These are phyloP conservation scores for Apiotrichum domesticum DNA, from an alignment of 1,284 basidiomycete genomes.

Conservation along the genomic window DNA sequence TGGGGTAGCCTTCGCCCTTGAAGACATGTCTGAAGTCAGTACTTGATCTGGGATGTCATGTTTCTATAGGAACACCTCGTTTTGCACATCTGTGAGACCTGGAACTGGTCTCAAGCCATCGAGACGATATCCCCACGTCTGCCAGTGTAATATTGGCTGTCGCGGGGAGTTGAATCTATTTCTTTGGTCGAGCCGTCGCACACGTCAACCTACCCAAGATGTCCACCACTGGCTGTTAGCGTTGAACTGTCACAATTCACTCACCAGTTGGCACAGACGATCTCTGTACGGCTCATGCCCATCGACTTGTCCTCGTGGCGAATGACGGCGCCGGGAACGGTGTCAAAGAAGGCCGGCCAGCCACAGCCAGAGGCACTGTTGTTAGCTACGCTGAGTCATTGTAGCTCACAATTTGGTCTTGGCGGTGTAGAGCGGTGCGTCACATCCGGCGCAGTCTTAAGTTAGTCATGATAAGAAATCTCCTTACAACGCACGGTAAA, in stretches of 20 bases:
- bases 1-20: slow-evolving; percentile 65
- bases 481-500: slow-evolving; percentile 53
- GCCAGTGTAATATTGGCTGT: too few species aligned
- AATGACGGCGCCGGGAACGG: slow-evolving; percentile 82
- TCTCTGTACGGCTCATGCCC: slow-evolving; percentile 48
- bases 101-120: too few species aligned
- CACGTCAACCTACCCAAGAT: slow-evolving; percentile 56
- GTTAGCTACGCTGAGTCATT: slow-evolving; percentile 4
- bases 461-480: background rate
- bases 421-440: slow-evolving; percentile 66
- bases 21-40: slow-evolving; percentile 61
- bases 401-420: slow-evolving; percentile 67
- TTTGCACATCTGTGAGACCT: too few species aligned
- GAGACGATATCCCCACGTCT: too few species aligned
- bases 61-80: too few species aligned
- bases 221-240: slow-evolving; percentile 63
- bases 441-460: slow-evolving; percentile 46
- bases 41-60: too few species aligned
- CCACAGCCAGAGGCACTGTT: slow-evolving; percentile 75
- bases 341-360: slow-evolving; percentile 97
- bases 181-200: too few species aligned
- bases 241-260: slow-evolving; percentile 22
- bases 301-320: slow-evolving; percentile 49
- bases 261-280: slow-evolving; percentile 45
- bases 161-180: too few species aligned